These are phyloP conservation scores for Aegilops sharonensis DNA, from an alignment of 176 grass and related monocot genomes.

Conservation along the genomic window DNA sequence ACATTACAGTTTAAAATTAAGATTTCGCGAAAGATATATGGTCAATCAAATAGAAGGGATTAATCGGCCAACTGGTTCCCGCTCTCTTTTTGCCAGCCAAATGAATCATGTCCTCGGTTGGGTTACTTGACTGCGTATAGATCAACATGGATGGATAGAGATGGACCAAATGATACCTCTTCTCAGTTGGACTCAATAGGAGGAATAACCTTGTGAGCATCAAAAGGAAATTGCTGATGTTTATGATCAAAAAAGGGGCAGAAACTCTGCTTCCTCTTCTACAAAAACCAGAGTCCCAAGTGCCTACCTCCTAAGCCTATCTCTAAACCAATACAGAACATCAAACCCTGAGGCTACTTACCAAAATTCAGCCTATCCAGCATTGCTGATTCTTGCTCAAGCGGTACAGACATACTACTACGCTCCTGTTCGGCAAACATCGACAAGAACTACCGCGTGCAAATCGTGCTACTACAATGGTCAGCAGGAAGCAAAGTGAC, in stretches of 20 bases:
- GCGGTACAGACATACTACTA: background rate
- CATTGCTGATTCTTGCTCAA: background rate
- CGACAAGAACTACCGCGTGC: background rate
- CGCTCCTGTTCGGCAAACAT: background rate
- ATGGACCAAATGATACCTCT: background rate
- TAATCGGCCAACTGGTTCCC: background rate
- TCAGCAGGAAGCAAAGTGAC: background rate
- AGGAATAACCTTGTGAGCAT: background rate
- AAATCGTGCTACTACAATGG: background rate
- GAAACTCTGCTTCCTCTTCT: background rate
- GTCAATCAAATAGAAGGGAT: background rate
- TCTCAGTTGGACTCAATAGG: background rate
- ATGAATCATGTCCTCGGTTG: background rate
- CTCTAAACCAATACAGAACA: background rate
- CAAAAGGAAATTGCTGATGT: too few relatives aligned
- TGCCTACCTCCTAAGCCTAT: background rate
- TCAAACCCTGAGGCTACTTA: background rate
- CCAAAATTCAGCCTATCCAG: conserved; percentile 1
- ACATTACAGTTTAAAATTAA: background rate
- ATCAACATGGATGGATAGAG: too few relatives aligned
- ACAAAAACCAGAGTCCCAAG: background rate
- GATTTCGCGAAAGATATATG: too few relatives aligned
- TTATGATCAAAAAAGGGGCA: background rate
- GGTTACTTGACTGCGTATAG: too few relatives aligned
- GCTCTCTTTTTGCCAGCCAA: too few relatives aligned